Evolutionary conservation across 1,139 yeast genomes (phyloP), one percentile per base, ranked within the genome.

Genomic region (Taphrina flavorubra): DNA sequence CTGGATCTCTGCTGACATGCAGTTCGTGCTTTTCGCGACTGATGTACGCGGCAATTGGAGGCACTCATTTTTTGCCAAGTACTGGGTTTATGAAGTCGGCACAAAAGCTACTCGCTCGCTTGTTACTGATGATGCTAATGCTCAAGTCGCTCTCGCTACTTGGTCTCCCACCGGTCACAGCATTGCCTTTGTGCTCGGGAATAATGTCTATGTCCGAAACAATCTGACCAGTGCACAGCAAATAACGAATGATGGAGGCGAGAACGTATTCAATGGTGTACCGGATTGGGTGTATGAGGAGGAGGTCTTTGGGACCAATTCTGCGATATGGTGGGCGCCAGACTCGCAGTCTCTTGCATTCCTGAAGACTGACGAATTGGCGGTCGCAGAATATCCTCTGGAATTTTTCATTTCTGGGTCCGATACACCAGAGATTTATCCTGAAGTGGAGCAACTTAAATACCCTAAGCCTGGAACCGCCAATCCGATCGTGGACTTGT

Each of bases 231-330:
- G 72, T 14, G 74, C 72, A 5, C 74, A 71, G 0, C 83, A 81
- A 74, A 78, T 94, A 13, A 91, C 98, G 0, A 70, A 75, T 1
- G 92, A 86, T 74, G 97, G 97, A 0, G 84, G 88, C 5, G 67
- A 70, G 37, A 79, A 83, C 58, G 81, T 90, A n/a, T 85, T 87
- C 74, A 91, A 94, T 75, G 99, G 97, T 0, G 88, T 86, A 71
- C 89, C 97, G 0, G 99, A 94, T 75, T 94, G 99, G 99, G 90
- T 94, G 0, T 94, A 94, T 76, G 99, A 94, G 77, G 99, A 95
- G 75, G 99, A 95, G 75, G 92, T 94, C 0, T 77, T 88, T 5
- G 82, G 84, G 0, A 80, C 82, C 6, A 90, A 88, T 72, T 80
- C 80, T 56, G 86, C 95, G 2, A 77, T 91, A 31, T 94, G 97